Evolutionary conservation across 163 green algal genomes (phyloP), one percentile per base, ranked within the genome.

Genomic region (Chlorella variabilis): DNA sequence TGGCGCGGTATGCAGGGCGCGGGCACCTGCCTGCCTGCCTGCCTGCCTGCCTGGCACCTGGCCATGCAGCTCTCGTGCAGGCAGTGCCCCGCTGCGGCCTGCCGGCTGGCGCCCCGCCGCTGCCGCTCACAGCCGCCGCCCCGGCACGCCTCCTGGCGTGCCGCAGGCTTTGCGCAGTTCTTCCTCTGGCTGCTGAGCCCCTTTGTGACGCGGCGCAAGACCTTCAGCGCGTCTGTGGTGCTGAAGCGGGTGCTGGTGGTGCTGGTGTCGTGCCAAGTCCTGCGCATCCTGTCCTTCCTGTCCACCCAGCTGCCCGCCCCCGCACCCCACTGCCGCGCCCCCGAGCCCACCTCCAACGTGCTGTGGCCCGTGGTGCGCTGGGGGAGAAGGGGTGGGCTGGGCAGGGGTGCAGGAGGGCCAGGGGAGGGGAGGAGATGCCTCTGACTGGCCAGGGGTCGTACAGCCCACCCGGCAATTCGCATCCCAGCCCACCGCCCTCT

Each of bases 181-280:
- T 87, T 95, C 3, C 8, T 95, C 25, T 98, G 95, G 95, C 93
- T 89, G 3, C 94, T 98, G 66, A 92, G 90, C 0, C 94, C 94
- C 5, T 97, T 98, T 76, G 68, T 97, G 0, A 84, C 87, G 6
- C 69, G 84, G 18, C 87, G 89, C 41, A 94, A 94, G 78, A 84
- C 86, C n/a, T 98, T 98, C 80, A 97, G 97, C 89, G 96, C 94
- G 1, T 93, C 88, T 0, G 89, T 98, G 2, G 74, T 98, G 56
- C 95, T 90, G 85, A 90, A 90, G 31, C 87, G 94, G 0, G 67
- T 97, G 31, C 88, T 98, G 0, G 94, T 92, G 73, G 18, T 75
- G 6, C 68, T 75, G 8, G 68, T 88, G 93, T 88, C 91, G 6
- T 98, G 95, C 85, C 95, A 98, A 75, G 83, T 77, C 0, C 89